Evolutionary conservation across 257 asterid species (phyloP).

Genomic region (Jasminum sambac): DNA sequence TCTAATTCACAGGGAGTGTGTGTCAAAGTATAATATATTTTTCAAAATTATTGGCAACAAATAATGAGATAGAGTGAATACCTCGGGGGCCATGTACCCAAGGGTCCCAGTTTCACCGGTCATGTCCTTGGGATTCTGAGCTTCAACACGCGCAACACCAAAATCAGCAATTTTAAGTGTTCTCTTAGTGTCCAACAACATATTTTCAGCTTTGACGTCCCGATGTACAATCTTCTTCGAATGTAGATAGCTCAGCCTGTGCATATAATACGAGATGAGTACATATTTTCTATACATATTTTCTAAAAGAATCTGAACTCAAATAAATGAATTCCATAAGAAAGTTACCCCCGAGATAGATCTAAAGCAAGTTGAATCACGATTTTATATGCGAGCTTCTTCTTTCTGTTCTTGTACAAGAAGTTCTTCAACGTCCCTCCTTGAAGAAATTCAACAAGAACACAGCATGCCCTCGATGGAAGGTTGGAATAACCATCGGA

Average conservation of each 20-base stretch:
- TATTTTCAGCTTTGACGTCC: constrained; percentile 94
- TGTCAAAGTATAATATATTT: background rate
- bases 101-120: constrained; percentile 99
- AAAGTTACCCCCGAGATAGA: constrained; percentile 73
- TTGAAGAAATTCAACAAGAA: constrained; percentile 74
- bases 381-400: constrained; percentile 73
- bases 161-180: constrained; percentile 85
- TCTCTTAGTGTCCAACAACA: constrained; percentile 65
- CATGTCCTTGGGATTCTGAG: constrained; percentile 93
- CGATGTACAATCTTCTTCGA: constrained; percentile 90
- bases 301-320: background rate
- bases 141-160: constrained; percentile 98
- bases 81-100: constrained; percentile 99
- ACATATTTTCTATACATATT: constrained; percentile 4
- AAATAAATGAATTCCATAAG: background rate
- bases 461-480: constrained; percentile 94
- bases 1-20: background rate
- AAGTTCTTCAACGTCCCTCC: constrained; percentile 81
- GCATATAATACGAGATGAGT: constrained; percentile 11
- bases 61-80: constrained; percentile 21
- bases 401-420: constrained; percentile 76
- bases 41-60: background rate
- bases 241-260: constrained; percentile 85
- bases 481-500: constrained; percentile 65
- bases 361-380: constrained; percentile 91